These are phyloP conservation scores for Erodium texanum DNA, from an alignment of 441 rosid species.

Conservation along the genomic window DNA sequence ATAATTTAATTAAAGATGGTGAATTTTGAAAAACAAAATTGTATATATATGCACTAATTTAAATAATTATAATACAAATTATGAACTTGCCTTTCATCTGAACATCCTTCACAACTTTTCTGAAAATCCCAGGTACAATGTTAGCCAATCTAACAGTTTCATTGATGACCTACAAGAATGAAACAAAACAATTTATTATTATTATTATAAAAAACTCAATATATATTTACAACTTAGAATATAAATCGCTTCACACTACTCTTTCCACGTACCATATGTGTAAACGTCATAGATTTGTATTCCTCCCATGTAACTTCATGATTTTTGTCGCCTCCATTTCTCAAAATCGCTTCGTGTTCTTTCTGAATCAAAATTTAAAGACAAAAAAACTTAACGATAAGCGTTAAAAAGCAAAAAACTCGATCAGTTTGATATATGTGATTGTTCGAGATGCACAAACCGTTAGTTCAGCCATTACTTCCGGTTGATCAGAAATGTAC, in stretches of 20 bases:
- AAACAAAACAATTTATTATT: background rate
- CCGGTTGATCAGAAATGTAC: constrained; percentile 23
- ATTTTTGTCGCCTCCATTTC: background rate
- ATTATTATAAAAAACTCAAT: too few species aligned
- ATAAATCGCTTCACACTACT: background rate
- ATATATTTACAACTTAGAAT: background rate
- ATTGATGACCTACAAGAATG: constrained; percentile 15
- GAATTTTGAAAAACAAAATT: too few species aligned
- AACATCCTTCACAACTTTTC: constrained; percentile 9
- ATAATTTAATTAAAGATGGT: too few species aligned
- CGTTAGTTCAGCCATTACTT: constrained; percentile 23
- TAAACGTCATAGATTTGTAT: background rate
- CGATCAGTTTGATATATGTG: too few species aligned
- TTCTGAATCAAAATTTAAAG: background rate
- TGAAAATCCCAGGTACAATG: constrained; percentile 13
- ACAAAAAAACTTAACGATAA: too few species aligned
- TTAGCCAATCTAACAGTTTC: constrained; percentile 16
- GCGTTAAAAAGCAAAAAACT: too few species aligned
- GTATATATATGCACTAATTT: too few species aligned
- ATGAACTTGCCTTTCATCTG: constrained; percentile 1
- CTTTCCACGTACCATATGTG: background rate
- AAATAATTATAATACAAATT: too few species aligned
- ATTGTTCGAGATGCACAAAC: constrained; percentile 1
- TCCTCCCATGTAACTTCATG: background rate
- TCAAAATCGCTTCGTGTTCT: constrained; percentile 14